A percentile compares a stretch with the other conserved stretches of the same genome.
Evolutionary conservation across 2,329 filamentous ascomycete genomes (phyloP).

Genomic region (Aureobasidium sp.): DNA sequence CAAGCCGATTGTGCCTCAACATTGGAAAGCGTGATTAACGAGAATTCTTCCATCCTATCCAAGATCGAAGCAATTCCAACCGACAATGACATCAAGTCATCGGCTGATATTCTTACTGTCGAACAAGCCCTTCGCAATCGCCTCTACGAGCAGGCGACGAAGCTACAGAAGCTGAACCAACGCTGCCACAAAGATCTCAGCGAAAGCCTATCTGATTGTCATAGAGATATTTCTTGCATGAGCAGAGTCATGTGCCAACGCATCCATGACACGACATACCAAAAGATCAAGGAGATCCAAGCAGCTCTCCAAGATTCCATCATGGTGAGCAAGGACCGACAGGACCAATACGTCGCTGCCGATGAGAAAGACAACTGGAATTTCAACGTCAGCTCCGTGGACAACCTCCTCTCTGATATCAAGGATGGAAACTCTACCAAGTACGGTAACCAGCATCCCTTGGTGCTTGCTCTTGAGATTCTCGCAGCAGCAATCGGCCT

Average conservation of each 20-base stretch:
- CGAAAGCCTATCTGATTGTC: constrained; percentile 8
- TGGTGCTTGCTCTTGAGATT: constrained; percentile 37
- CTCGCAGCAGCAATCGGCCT: constrained; percentile 40
- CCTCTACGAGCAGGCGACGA: constrained; percentile 8
- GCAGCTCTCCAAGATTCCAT: constrained; percentile 1
- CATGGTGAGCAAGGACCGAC: constrained; percentile 7
- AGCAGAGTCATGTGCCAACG: constrained; percentile 11
- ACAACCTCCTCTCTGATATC: background rate
- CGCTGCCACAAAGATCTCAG: background rate
- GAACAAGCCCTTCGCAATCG: background rate
- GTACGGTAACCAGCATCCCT: constrained; percentile 20
- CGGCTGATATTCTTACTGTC: background rate
- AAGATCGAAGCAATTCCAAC: background rate
- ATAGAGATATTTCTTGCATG: constrained; percentile 11
- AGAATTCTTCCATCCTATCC: constrained; percentile 6
- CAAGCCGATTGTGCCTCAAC: background rate
- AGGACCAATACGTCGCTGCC: background rate
- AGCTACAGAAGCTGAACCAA: background rate
- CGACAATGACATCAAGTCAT: constrained; percentile 9
- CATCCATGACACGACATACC: constrained; percentile 4
- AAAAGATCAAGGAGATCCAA: constrained; percentile 8
- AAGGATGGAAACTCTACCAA: background rate
- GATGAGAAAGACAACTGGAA: constrained; percentile 1
- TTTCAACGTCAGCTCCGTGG: constrained; percentile 5
- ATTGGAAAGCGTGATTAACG: background rate